A percentile compares a stretch with the other conserved stretches of the same genome.
phyloP scores from a whole-genome alignment of 805 yeast species.

The Metschnikowia picachoensis region DNA sequence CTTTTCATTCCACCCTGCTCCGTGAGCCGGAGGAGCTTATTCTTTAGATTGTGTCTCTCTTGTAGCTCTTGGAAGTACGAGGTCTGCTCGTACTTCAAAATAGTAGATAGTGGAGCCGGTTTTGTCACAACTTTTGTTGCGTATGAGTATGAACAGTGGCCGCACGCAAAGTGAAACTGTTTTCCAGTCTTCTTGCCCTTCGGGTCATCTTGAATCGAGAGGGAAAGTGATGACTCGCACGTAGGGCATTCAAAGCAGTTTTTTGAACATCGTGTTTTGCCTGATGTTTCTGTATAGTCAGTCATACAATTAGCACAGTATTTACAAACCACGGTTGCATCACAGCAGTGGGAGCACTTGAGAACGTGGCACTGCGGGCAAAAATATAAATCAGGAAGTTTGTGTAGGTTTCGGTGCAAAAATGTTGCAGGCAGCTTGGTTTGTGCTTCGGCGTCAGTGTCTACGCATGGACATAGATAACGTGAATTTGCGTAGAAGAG shows the following conservation, averaged over 20 bases:
- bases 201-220: conserved; percentile 18
- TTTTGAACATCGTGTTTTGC: conserved; percentile 27
- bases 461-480: conserved; percentile 16
- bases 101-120: conserved; percentile 17
- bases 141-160: conserved; percentile 13
- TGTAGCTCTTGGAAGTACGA: conserved; percentile 11
- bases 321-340: conserved; percentile 24
- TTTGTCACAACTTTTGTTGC: conserved; percentile 13
- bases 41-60: conserved; percentile 6
- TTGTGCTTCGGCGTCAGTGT: background rate
- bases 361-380: conserved; percentile 36
- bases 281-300: conserved; percentile 27
- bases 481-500: conserved; percentile 7
- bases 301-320: conserved; percentile 37
- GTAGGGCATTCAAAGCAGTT: conserved; percentile 40
- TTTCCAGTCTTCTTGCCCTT: conserved; percentile 9
- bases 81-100: conserved; percentile 10
- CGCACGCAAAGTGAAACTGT: conserved; percentile 13
- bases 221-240: conserved; percentile 27
- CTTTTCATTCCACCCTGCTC: background rate
- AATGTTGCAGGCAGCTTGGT: conserved; percentile 5
- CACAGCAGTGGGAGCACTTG: conserved; percentile 27
- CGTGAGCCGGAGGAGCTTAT: conserved; percentile 1
- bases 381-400: conserved; percentile 27
- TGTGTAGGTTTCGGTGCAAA: conserved; percentile 8